Evolutionary conservation across 1,284 basidiomycete genomes (phyloP), one percentile per base, ranked within the genome.

Genomic region (Calocybe gambosa): DNA sequence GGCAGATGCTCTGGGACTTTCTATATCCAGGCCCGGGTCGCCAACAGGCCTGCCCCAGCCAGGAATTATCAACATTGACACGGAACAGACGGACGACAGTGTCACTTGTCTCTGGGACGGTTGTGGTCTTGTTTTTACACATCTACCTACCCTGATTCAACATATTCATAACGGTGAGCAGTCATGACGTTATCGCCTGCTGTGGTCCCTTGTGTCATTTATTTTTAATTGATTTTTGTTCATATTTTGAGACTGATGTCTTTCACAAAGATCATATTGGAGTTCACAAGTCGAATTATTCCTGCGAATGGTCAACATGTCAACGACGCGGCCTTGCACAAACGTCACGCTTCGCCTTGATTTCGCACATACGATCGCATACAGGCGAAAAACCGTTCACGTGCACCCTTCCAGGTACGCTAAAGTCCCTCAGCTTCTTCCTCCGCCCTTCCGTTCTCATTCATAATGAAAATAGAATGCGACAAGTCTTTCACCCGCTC

Each of bases 401-500:
- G n/a, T 94, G 91, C 60, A 70, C 82, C 2, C 68, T 78, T 50
- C 83, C 89, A 59, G 88, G 89, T 86, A 51, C 55, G 76, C 68
- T 31, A 16, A 36, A 12, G 42, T 33, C 42, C 19, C 16, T 43
- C 45, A 10, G 42, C 40, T 39, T 31, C 29, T 34, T 33, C 15
- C 44, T 20, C n/a, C 29, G 13, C 12, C 18, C 16, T 25, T 29
- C n/a, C n/a, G n/a, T n/a, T n/a, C n/a, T 21, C 29, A 46, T 43
- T 36, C 25, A 36, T 44, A 31, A 34, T 42, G 26, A 35, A 28
- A 38, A 26, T 57, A 89, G 92, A 93, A 67, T 94, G 92, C 60
- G 92, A 94, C 70, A 93, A 92, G 62, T 87, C 88, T 0, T 94
- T 94, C 62, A 93, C 92, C 3, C 85, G 91, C 26, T 91, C 90